Evolutionary conservation across 2,329 filamentous ascomycete species (phyloP).

Genomic region (Ophiostoma angusticollis): DNA sequence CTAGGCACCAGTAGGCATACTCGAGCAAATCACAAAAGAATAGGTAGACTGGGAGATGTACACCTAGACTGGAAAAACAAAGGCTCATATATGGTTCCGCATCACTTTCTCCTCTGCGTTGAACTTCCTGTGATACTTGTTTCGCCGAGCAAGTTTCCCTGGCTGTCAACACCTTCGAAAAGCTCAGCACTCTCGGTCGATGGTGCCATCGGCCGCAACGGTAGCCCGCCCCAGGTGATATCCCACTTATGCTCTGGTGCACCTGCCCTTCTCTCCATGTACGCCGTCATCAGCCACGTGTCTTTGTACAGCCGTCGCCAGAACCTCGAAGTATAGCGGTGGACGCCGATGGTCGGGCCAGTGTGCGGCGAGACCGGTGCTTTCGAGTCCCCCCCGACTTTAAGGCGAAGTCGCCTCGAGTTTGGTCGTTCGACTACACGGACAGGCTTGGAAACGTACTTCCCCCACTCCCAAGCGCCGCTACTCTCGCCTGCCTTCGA

Average conservation of each 20-base stretch:
- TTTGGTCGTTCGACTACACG: constrained; percentile 25
- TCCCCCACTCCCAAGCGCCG: constrained; percentile 29
- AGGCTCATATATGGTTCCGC: not conserved
- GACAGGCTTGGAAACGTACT: constrained; percentile 27
- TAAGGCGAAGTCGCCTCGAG: constrained; percentile 21
- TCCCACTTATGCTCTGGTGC: constrained; percentile 16
- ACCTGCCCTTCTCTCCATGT: constrained; percentile 22
- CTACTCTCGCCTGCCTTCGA: not conserved
- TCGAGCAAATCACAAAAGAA: not conserved
- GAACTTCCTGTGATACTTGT: not conserved
- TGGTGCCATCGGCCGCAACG: constrained; percentile 19
- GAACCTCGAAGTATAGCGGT: constrained; percentile 26
- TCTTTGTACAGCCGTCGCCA: constrained; percentile 35
- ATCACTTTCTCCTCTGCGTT: too few species aligned
- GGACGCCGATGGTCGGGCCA: constrained; percentile 21
- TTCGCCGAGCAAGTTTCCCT: constrained; percentile 13
- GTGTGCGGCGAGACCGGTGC: constrained; percentile 16
- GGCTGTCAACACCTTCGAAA: constrained; percentile 33
- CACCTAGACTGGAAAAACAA: not conserved
- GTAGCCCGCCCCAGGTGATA: constrained; percentile 33
- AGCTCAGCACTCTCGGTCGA: constrained; percentile 27
- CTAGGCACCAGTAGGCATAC: constrained; percentile 15
- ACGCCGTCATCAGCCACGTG: constrained; percentile 33
- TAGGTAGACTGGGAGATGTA: too few species aligned
- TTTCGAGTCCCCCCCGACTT: not conserved